Evolutionary conservation across 78 protist genomes (phyloP).

Genomic region (Polysphondylium violaceum): DNA sequence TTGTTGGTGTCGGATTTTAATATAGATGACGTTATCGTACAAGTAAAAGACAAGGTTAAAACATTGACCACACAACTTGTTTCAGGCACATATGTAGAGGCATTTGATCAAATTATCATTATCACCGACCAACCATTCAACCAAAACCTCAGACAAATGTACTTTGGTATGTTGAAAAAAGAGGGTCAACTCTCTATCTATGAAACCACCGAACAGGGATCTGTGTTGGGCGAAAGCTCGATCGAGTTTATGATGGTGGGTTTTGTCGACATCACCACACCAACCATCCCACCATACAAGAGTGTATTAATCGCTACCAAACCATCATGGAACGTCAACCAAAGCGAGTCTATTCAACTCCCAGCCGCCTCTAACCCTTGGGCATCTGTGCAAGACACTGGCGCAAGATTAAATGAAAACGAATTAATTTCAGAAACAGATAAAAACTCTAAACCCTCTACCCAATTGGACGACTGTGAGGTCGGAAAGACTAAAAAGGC

Average conservation of each 20-base stretch:
- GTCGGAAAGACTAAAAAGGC: constrained; percentile 65
- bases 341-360: background rate
- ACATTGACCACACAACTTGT: background rate
- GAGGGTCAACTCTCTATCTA: constrained; percentile 37
- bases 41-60: background rate
- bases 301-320: background rate
- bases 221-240: background rate
- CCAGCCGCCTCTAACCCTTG: constrained; percentile 23
- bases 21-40: background rate
- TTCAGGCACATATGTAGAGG: background rate
- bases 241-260: constrained; percentile 40
- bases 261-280: constrained; percentile 6
- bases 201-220: background rate
- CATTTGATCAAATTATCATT: background rate
- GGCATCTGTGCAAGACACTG: constrained; percentile 4
- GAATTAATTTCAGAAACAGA: constrained; percentile 53
- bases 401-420: constrained; percentile 25
- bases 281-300: background rate
- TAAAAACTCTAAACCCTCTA: constrained; percentile 52
- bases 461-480: constrained; percentile 77
- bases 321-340: constrained; percentile 55
- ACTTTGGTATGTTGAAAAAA: constrained; percentile 8
- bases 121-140: background rate
- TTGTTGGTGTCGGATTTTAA: background rate
- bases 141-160: background rate